Evolutionary conservation across 208 protist species (phyloP), one percentile per base, ranked within the genome.

Genomic region (Acanthamoeba royreba): DNA sequence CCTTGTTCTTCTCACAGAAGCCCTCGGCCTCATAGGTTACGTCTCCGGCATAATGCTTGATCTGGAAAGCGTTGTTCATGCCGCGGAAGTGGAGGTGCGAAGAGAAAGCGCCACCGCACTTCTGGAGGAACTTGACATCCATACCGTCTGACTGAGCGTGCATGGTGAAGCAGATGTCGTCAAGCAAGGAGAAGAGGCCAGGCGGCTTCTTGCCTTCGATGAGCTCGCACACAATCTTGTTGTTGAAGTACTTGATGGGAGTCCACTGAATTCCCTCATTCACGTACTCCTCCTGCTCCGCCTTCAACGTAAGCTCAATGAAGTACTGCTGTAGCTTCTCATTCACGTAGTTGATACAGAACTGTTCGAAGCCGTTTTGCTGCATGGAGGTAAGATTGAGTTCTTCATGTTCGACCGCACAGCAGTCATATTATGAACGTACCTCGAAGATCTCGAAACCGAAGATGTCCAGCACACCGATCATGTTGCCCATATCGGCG

Each of bases 291-390:
- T 99, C 98, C 95, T 99, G 98, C 95, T 99, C 98, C 53, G 97
- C 79, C 72, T 97, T 97, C 9, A 97, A 52, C 8, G 95, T 97
- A 63, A 98, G 97, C 86, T 99, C 98, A 92, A 99, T 99, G 94
- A 99, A 99, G 88, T 99, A 98, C 95, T 99, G 98, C 95, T 99
- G 99, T 66, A 99, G 96, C 95, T 99, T 99, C 94, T 99, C 98
- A 94, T 99, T 99, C 45, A 99, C 98, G 95, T 99, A 99, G 96
- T 99, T 99, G 95, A 99, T 99, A 96, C 99, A 99, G 40, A 99
- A 98, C 96, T 99, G 99, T 95, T 99, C 99, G 94, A 99, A 99
- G 31, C 98, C 97, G 95, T 99, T 99, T 40, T 98, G 96, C 40
- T 98, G 66, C 17, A 13, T 28, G 17, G 38, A 72, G 7, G 85